Base-by-base conservation (phyloP, 306 rosid genomes). In the Acacia crassicarpa region DNA sequence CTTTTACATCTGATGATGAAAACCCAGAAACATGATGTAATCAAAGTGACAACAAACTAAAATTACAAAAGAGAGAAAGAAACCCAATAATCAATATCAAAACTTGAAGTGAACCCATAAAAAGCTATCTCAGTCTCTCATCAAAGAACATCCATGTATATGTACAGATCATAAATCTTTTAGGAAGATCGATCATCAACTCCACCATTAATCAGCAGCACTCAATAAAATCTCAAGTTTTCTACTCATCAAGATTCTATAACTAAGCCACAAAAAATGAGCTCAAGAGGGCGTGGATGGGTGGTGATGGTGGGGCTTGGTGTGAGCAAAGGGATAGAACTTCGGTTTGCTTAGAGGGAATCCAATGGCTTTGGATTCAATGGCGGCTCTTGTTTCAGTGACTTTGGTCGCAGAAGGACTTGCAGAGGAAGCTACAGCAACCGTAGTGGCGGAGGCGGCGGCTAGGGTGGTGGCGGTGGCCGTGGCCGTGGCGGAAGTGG, bases 231-330 rank as follows among this genome's bases (percentile, higher is more conserved):
- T 27, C 67, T 61, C 16, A 23, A 61, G 17, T 61, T 61, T 14
- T 46, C 53, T 48, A 48, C 32, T 4, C 35, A 25, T 58, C 68
- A 27, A 25, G 35, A 62, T 62, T 27, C 40, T 61, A 12, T 25
- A 48, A 48, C 67, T 25, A 38, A 30, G 13, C 67, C 38, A 62
- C 15, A 33, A 15, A 48, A 30, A 65, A 6, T 23, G 27, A 76
- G 73, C 58, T 88, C 91, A 88, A 75, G 89, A 85, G 44, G 89
- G 58, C 76, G 87, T 76, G 59, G 90, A 76, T 33, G 73, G 48
- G 27, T 79, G 80, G 32, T 82, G 38, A 3, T 79, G 83, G 35
- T 84, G 68, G 68, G 38, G 4, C 27, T 62, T 82, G 75, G 84
- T 38, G 77, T 80, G 85, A 82, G 68, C 46, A 80, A 88, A 91